Percentiles rank a stretch among this genome's conserved stretches.
Evolutionary conservation across 352 stramenopile genomes (phyloP).

Genomic region (Blastocystis sp.): DNA sequence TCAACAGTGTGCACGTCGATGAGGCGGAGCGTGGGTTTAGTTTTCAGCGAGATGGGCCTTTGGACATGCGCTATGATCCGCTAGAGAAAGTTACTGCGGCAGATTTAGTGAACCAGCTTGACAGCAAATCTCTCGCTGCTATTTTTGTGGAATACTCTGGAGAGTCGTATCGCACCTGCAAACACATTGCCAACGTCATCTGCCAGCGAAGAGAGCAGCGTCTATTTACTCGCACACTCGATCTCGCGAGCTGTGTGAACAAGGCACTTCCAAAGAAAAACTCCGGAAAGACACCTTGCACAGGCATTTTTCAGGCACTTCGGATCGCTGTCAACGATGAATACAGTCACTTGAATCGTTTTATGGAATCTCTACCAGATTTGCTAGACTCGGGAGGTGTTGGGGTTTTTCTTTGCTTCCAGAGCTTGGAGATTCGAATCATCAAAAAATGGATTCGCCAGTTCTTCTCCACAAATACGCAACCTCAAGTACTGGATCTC

Average conservation of each 20-base stretch:
- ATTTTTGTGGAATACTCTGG: conserved; percentile 59
- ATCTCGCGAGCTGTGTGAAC: neutral
- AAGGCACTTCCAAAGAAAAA: neutral
- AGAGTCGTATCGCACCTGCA: conserved; percentile 45
- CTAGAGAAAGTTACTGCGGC: neutral
- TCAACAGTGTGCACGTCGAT: conserved; percentile 64
- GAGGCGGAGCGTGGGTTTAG: conserved; percentile 60
- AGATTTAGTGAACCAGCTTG: conserved; percentile 44
- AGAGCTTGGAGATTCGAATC: conserved; percentile 59
- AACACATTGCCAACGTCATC: conserved; percentile 10
- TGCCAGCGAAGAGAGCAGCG: neutral
- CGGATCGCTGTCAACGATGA: conserved; percentile 65
- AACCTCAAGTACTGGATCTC: neutral
- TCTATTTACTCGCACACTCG: neutral
- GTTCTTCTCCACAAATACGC: neutral
- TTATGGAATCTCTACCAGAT: conserved; percentile 23
- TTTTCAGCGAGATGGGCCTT: conserved; percentile 58
- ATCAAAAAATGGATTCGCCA: conserved; percentile 25
- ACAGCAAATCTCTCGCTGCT: neutral
- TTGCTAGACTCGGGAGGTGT: conserved; percentile 51
- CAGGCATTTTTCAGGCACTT: conserved; percentile 63
- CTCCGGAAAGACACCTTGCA: conserved; percentile 23
- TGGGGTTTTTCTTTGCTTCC: conserved; percentile 63
- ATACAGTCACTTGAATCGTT: conserved; percentile 41
- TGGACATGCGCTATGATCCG: conserved; percentile 65